phyloP scores from a whole-genome alignment of 192 early-diverging fungal species.

The Coemansia sp. region DNA sequence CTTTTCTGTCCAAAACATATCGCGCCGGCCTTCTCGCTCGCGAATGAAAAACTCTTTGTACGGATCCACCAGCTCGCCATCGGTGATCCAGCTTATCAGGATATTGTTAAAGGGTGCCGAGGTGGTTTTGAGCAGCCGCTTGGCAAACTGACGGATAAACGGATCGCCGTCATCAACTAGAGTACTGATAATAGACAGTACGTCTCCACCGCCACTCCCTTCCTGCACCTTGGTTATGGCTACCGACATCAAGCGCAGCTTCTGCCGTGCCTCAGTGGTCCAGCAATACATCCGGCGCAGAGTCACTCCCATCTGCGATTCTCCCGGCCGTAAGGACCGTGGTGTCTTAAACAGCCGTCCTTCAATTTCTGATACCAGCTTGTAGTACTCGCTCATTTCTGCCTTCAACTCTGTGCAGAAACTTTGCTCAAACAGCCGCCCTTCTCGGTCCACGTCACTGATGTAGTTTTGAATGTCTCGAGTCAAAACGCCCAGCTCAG shows the following conservation, averaged over 20 bases:
- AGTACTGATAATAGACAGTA: slow-evolving; percentile 69
- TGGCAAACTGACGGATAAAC: slow-evolving; percentile 73
- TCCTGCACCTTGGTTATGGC: slow-evolving; percentile 37
- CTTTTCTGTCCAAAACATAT: slow-evolving; percentile 80
- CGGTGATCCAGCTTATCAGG: slow-evolving; percentile 87
- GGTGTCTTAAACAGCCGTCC: slow-evolving; percentile 62
- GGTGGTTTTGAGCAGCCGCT: slow-evolving; percentile 69
- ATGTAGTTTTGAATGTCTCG: slow-evolving; percentile 63
- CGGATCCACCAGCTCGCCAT: slow-evolving; percentile 91
- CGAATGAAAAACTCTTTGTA: slow-evolving; percentile 89
- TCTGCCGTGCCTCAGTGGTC: slow-evolving; percentile 75
- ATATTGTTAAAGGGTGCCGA: slow-evolving; percentile 88
- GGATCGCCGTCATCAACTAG: slow-evolving; percentile 92
- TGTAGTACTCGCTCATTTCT: slow-evolving; percentile 82
- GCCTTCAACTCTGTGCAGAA: slow-evolving; percentile 76
- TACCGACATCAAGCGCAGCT: slow-evolving; percentile 71
- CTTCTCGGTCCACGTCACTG: slow-evolving; percentile 21
- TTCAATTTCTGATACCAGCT: slow-evolving; percentile 83
- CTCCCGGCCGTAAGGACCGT: slow-evolving; percentile 33
- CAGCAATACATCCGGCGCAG: slow-evolving; percentile 84
- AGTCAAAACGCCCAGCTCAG: slow-evolving; percentile 80
- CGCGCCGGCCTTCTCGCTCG: slow-evolving; percentile 56
- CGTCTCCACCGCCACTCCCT: slow-evolving; percentile 35
- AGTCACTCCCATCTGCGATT: slow-evolving; percentile 62
- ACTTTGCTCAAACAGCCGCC: slow-evolving; percentile 58